These are phyloP conservation scores for Crassisporium funariophilum DNA, from an alignment of 768 basidiomycete genomes.

Conservation along the genomic window DNA sequence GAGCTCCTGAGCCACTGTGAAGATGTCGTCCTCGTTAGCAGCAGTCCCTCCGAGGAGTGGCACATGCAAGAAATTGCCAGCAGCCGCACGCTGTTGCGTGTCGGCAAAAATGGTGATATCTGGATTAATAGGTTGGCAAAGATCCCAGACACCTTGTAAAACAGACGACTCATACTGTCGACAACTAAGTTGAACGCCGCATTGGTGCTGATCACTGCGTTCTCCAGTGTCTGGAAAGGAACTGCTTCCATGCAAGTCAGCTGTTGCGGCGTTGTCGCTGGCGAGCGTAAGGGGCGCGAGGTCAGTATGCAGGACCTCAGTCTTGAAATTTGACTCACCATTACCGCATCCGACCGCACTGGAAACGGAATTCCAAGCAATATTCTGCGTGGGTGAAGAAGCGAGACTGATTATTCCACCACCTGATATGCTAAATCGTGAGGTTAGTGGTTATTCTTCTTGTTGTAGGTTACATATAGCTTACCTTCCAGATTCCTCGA, in stretches of 20 bases:
- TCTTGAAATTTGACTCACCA: slow-evolving; percentile 11
- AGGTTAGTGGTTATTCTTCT: too few relatives aligned
- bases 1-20: slow-evolving; percentile 26
- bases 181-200: slow-evolving; percentile 24
- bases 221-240: slow-evolving; percentile 27
- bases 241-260: slow-evolving; percentile 35
- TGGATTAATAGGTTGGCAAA: not conserved
- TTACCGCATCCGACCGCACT: slow-evolving; percentile 30
- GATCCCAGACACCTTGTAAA: not conserved
- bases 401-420: slow-evolving; percentile 2
- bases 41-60: slow-evolving; percentile 30
- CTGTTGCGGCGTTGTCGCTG: slow-evolving; percentile 26
- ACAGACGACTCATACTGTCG: slow-evolving; percentile 26
- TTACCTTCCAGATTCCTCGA: too few relatives aligned
- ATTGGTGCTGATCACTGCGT: slow-evolving; percentile 30
- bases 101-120: slow-evolving; percentile 33
- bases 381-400: not conserved
- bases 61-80: slow-evolving; percentile 28
- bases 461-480: too few relatives aligned
- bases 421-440: not conserved
- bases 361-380: slow-evolving; percentile 30
- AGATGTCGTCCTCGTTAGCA: slow-evolving; percentile 32
- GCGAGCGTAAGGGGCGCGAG: not conserved
- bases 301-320: not conserved
- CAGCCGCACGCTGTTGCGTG: slow-evolving; percentile 18